Conservation (phyloP, 2,329 filamentous ascomycete genomes). For the Metarhizium humberi region DNA sequence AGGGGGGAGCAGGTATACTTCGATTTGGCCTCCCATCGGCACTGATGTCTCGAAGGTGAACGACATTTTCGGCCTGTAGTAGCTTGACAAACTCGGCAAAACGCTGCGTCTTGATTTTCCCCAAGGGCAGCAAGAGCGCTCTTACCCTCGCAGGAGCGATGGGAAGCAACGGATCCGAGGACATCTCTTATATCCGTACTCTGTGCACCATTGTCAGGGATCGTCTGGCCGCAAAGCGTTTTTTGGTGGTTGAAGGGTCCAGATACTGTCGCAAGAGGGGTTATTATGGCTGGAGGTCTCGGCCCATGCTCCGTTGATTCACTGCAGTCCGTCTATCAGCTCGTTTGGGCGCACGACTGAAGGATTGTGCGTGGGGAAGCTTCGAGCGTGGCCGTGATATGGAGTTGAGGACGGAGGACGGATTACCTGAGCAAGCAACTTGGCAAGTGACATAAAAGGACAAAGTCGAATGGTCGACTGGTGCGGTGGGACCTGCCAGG, state of each 20-base stretch:
- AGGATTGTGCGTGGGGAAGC: background rate
- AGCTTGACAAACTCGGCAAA: slow-evolving; percentile 73
- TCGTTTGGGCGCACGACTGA: background rate
- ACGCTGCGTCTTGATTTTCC: slow-evolving; percentile 71
- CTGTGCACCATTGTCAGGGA: slow-evolving; percentile 21
- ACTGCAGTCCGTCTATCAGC: background rate
- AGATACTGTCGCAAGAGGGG: background rate
- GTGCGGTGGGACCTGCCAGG: too few species aligned
- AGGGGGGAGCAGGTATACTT: background rate
- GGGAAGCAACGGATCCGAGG: slow-evolving; percentile 80
- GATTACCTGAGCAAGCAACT: background rate
- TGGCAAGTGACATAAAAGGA: too few species aligned
- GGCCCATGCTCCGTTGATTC: background rate
- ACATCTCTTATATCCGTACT: slow-evolving; percentile 56
- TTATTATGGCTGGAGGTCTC: background rate
- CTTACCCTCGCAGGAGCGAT: slow-evolving; percentile 86
- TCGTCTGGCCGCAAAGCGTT: background rate
- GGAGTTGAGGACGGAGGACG: too few species aligned
- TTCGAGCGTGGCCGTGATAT: background rate
- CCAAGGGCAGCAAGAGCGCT: slow-evolving; percentile 77
- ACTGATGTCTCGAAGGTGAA: slow-evolving; percentile 78
- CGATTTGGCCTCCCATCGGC: slow-evolving; percentile 69
- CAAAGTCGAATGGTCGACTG: too few species aligned
- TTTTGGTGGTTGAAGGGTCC: background rate
- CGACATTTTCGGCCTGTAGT: slow-evolving; percentile 68